These are phyloP conservation scores for Apiospora malaysiana DNA, from an alignment of 2,329 filamentous ascomycete species.

Conservation along the genomic window DNA sequence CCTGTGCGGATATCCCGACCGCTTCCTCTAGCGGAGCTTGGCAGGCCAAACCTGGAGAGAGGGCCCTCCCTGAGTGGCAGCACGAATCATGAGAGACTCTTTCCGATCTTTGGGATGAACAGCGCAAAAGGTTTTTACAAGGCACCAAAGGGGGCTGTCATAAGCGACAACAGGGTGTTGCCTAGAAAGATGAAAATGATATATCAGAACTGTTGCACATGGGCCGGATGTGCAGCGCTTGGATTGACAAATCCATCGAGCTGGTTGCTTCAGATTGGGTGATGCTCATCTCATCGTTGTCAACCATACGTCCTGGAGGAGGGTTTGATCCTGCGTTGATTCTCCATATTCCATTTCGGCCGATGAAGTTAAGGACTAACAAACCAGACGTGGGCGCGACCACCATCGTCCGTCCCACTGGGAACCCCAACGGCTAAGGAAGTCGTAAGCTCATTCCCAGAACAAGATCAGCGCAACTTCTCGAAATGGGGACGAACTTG, in stretches of 20 bases:
- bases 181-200: background rate
- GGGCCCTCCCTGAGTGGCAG: background rate
- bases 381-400: background rate
- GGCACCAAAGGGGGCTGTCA: background rate
- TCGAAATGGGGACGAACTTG: background rate
- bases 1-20: background rate
- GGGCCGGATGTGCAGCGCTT: background rate
- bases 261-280: background rate
- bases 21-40: background rate
- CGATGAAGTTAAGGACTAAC: background rate
- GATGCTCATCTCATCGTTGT: background rate
- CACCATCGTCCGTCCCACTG: background rate
- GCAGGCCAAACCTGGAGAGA: background rate
- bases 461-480: background rate
- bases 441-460: background rate
- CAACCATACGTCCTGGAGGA: background rate
- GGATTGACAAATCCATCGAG: background rate
- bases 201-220: background rate
- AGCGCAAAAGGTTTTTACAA: background rate
- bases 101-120: slow-evolving; percentile 3
- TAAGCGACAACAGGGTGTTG: background rate
- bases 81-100: background rate
- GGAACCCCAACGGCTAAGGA: background rate
- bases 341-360: slow-evolving; percentile 9
- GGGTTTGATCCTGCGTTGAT: background rate